Evolutionary conservation across 495 filamentous ascomycete genomes (phyloP), one percentile per base, ranked within the genome.

Genomic region (Letharia columbiana): DNA sequence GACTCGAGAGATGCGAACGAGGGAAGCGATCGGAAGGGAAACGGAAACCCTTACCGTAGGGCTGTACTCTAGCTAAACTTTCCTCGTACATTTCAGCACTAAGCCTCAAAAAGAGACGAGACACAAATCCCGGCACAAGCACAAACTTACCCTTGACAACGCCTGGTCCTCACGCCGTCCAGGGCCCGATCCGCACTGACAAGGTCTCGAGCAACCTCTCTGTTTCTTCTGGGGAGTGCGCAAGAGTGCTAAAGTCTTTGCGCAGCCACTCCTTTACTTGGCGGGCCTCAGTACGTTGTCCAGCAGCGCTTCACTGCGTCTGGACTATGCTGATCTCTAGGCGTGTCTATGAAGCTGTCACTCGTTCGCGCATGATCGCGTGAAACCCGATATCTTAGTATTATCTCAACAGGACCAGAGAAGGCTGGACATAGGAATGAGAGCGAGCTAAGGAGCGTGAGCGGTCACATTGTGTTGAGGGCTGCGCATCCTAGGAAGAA

Each of bases 251-350:
- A 44, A 18, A 39, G 54, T 61, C 47, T 49, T 69, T 68, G 67
- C 69, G 64, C 64, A 52, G 70, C 58, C 70, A 60, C 65, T 71
- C 70, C 15, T 71, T 71, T 42, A 49, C 45, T 66, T 41, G 40
- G 41, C 66, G 66, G 63, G 62, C 60, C 52, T 62, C 68, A 66
- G 68, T 69, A 69, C 61, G 67, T 71, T 58, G 60, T 54, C 62
- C 37, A 37, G 47, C 39, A 66, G 60, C 68, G 68, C 70, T 63
- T 70, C 49, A 66, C 50, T 72, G 67, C 65, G 70, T 66, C 65
- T 65, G 65, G 50, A 63, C 66, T 49, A 52, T 65, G 65, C 70
- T 71, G 67, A 71, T 67, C 40, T 62, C 35, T 62, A 58, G 47
- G 47, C 61, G 39, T 52, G 31, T 54, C 20, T 61, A 35, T 66